These are phyloP conservation scores for Diaporthe sp. DNA, from an alignment of 2,329 filamentous ascomycete species.

Conservation along the genomic window DNA sequence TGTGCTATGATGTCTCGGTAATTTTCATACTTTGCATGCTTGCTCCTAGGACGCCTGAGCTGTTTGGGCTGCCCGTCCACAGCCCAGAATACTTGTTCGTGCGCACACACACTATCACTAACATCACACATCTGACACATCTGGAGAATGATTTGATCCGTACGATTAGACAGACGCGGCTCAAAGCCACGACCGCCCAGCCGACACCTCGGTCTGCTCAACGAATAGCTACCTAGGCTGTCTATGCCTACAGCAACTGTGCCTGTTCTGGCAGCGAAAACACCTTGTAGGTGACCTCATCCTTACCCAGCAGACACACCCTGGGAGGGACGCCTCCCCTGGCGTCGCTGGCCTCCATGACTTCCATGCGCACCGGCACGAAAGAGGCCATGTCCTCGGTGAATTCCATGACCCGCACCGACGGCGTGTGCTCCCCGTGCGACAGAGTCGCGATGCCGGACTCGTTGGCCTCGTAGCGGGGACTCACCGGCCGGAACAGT, in stretches of 20 bases:
- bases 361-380: constrained; percentile 63
- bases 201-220: neutral
- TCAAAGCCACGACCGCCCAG: neutral
- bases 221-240: neutral
- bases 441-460: constrained; percentile 17
- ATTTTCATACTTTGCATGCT: neutral
- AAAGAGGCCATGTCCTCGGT: constrained; percentile 49
- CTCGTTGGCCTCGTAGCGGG: constrained; percentile 9
- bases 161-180: neutral
- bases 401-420: constrained; percentile 21
- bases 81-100: too few relatives aligned
- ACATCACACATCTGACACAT: neutral
- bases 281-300: constrained; percentile 61
- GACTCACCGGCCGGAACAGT: neutral
- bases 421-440: neutral
- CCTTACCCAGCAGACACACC: constrained; percentile 63
- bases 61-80: neutral
- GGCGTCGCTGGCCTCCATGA: constrained; percentile 57
- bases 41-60: neutral
- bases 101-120: neutral
- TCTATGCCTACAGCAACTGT: neutral
- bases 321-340: constrained; percentile 62
- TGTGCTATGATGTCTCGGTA: neutral
- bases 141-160: neutral
- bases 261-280: constrained; percentile 58